These are phyloP conservation scores for Endotrypanum monterogeii DNA, from an alignment of 208 protist species.

Conservation along the genomic window DNA sequence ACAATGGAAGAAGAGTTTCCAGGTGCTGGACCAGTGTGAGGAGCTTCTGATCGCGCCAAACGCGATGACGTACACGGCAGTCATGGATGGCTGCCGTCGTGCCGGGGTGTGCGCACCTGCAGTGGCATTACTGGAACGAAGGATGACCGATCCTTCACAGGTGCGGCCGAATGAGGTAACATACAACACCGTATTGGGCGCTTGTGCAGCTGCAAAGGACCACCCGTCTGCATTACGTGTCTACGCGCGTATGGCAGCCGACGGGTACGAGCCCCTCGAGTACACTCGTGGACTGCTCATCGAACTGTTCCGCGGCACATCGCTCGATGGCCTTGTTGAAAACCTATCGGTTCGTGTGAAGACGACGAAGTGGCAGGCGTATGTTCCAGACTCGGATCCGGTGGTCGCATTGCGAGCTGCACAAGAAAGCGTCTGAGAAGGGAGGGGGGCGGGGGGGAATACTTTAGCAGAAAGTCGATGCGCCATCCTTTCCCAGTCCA, in stretches of 20 bases:
- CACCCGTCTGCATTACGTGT: constrained; percentile 55
- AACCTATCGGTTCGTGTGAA: constrained; percentile 59
- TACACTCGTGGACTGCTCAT: constrained; percentile 70
- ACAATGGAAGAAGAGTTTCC: constrained; percentile 75
- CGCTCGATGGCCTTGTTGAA: constrained; percentile 66
- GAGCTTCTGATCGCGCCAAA: constrained; percentile 84
- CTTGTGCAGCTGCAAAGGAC: constrained; percentile 63
- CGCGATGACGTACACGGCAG: constrained; percentile 89
- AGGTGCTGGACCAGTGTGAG: constrained; percentile 75
- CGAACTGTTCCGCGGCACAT: constrained; percentile 52
- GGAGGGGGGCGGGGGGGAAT: not conserved
- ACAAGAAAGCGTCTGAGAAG: constrained; percentile 17
- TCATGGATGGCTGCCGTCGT: constrained; percentile 84
- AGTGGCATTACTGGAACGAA: constrained; percentile 46
- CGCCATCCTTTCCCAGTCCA: not conserved
- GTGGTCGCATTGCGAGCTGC: constrained; percentile 58
- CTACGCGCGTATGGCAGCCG: constrained; percentile 78
- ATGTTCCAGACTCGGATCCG: constrained; percentile 79
- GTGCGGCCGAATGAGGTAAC: constrained; percentile 86
- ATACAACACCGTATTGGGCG: constrained; percentile 83
- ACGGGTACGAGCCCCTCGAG: constrained; percentile 71
- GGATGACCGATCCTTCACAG: constrained; percentile 54
- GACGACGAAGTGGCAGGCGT: constrained; percentile 36
- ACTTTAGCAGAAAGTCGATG: not conserved
- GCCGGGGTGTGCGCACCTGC: constrained; percentile 71